phyloP scores from a whole-genome alignment of 1,284 basidiomycete species.

The Abortiporus biennis region DNA sequence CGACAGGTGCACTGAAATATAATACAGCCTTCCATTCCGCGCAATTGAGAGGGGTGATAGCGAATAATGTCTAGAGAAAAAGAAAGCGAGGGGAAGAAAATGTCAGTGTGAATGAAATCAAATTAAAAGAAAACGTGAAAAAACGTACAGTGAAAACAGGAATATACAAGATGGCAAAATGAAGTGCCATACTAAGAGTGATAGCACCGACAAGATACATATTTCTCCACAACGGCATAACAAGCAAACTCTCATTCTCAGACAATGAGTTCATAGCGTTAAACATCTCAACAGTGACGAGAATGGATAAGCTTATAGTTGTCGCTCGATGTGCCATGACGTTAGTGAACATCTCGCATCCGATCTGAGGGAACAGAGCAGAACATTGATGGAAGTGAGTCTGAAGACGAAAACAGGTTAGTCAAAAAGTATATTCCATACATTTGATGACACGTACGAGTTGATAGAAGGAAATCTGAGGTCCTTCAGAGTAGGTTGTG shows the following conservation, averaged over 20 bases:
- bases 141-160: constrained; percentile 83
- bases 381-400: constrained; percentile 94
- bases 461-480: constrained; percentile 91
- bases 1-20: constrained; percentile 82
- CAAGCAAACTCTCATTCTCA: constrained; percentile 93
- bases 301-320: constrained; percentile 92
- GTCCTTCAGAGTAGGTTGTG: constrained; percentile 83
- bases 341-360: constrained; percentile 92
- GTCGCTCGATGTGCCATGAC: constrained; percentile 82
- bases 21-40: constrained; percentile 95
- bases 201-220: constrained; percentile 88
- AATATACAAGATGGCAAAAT: constrained; percentile 93
- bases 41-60: constrained; percentile 89
- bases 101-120: background rate
- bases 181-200: constrained; percentile 83
- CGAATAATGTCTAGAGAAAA: constrained; percentile 67
- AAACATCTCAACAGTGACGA: constrained; percentile 97
- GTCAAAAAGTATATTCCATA: background rate
- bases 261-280: constrained; percentile 98
- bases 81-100: background rate
- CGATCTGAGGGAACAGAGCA: constrained; percentile 77
- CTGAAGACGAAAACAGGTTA: constrained; percentile 31
- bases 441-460: constrained; percentile 52
- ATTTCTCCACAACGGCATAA: constrained; percentile 91
- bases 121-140: background rate